A percentile compares a stretch with the other conserved stretches of the same genome.
Evolutionary conservation across 2,329 filamentous ascomycete species (phyloP).

Genomic region (Calonectria multiphialidica): DNA sequence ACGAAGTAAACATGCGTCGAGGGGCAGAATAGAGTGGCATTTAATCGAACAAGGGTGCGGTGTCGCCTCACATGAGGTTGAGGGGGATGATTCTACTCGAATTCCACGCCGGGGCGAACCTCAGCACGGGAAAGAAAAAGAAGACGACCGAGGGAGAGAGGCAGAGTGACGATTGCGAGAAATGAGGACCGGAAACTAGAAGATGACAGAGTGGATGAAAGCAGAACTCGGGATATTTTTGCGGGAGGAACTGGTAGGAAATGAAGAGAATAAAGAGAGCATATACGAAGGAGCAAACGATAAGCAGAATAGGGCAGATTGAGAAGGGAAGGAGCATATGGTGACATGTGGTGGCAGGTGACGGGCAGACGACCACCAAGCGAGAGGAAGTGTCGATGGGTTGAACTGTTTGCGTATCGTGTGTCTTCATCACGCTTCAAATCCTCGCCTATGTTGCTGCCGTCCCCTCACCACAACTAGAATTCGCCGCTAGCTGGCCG

Average conservation of each 20-base stretch:
- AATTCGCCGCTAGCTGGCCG: neutral
- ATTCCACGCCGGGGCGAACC: neutral
- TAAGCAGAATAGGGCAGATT: neutral
- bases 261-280: neutral
- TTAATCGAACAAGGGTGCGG: neutral
- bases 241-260: neutral
- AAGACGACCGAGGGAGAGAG: neutral
- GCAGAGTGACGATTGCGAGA: neutral
- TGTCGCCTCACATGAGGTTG: no score
- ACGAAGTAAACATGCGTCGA: neutral
- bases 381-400: neutral
- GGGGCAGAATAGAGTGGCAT: neutral
- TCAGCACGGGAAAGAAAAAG: neutral
- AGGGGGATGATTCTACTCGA: neutral
- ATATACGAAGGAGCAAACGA: conserved; percentile 17
- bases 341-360: conserved; percentile 11
- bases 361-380: conserved; percentile 9
- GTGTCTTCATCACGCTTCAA: neutral
- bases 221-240: neutral
- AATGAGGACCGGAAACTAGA: neutral
- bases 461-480: neutral
- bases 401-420: neutral
- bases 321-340: conserved; percentile 18
- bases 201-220: neutral
- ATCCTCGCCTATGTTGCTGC: neutral